phyloP scores from a whole-genome alignment of 805 yeast genomes.

The Lipomyces anomalus region DNA sequence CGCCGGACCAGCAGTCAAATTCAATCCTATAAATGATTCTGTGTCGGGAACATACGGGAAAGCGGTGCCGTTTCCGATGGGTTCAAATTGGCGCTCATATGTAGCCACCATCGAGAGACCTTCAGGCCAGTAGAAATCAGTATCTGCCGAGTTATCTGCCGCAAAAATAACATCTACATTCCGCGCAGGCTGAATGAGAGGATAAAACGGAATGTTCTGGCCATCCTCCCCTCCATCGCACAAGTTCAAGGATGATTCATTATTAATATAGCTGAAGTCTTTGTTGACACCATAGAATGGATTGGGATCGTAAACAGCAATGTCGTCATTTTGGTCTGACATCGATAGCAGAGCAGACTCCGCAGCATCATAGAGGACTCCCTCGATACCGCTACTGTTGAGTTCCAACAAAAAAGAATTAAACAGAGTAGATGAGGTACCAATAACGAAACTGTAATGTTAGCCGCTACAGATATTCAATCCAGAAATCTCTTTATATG shows the following conservation, averaged over 20 bases:
- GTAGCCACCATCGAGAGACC: constrained; percentile 56
- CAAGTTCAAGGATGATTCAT: constrained; percentile 42
- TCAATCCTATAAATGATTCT: constrained; percentile 51
- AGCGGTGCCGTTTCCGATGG: constrained; percentile 52
- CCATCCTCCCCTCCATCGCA: constrained; percentile 73
- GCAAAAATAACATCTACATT: constrained; percentile 61
- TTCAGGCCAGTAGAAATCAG: constrained; percentile 51
- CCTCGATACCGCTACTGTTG: constrained; percentile 48
- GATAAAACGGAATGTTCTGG: constrained; percentile 60
- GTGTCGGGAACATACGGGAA: constrained; percentile 79
- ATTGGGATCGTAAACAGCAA: constrained; percentile 67
- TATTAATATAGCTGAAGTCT: constrained; percentile 36
- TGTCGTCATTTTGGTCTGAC: constrained; percentile 43
- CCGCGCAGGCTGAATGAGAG: constrained; percentile 57
- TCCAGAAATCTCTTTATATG: no score
- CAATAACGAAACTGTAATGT: constrained; percentile 67
- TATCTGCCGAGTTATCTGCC: constrained; percentile 59
- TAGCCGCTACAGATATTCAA: no score
- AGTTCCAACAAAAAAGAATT: constrained; percentile 58
- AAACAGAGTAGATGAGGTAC: constrained; percentile 77
- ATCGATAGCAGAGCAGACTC: constrained; percentile 43
- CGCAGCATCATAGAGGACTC: constrained; percentile 44
- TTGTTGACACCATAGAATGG: constrained; percentile 52
- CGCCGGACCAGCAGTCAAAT: constrained; percentile 62
- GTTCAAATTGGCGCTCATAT: constrained; percentile 51